Evolutionary conservation across 2,329 filamentous ascomycete genomes (phyloP).

Genomic region (Apiospora koreana): DNA sequence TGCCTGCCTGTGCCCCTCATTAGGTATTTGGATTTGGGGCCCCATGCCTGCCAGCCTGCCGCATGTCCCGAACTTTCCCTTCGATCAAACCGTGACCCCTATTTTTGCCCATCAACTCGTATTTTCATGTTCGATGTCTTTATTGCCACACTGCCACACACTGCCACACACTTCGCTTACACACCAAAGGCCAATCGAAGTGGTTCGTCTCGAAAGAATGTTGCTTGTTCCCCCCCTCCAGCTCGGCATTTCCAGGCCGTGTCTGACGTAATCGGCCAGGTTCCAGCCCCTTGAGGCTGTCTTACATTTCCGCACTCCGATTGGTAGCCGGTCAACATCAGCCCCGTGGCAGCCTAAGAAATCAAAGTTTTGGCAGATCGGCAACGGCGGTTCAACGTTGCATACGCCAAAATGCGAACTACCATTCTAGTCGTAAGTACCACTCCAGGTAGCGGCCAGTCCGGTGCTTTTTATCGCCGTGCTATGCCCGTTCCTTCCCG

Average conservation of each 20-base stretch:
- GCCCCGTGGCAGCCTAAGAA: background rate
- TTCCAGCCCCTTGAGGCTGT: background rate
- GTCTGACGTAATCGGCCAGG: background rate
- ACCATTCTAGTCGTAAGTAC: too few relatives aligned
- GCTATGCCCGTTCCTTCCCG: background rate
- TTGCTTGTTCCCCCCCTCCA: background rate
- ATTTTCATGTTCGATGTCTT: background rate
- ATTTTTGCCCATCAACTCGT: background rate
- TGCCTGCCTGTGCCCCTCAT: background rate
- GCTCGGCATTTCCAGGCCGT: background rate
- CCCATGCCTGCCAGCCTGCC: too few relatives aligned
- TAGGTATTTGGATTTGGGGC: too few relatives aligned
- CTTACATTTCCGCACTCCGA: background rate
- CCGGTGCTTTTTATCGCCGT: background rate
- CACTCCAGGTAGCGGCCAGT: background rate
- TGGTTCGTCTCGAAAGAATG: background rate
- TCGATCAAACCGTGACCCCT: background rate
- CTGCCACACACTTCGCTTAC: background rate
- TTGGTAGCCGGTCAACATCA: background rate
- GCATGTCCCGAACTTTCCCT: background rate
- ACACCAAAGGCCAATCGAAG: background rate
- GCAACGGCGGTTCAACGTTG: slow-evolving; percentile 1
- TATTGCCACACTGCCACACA: too few relatives aligned
- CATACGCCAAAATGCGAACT: background rate
- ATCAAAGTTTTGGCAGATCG: background rate